Evolutionary conservation across 768 basidiomycete genomes (phyloP).

Genomic region (Leccinum longicurvipes): DNA sequence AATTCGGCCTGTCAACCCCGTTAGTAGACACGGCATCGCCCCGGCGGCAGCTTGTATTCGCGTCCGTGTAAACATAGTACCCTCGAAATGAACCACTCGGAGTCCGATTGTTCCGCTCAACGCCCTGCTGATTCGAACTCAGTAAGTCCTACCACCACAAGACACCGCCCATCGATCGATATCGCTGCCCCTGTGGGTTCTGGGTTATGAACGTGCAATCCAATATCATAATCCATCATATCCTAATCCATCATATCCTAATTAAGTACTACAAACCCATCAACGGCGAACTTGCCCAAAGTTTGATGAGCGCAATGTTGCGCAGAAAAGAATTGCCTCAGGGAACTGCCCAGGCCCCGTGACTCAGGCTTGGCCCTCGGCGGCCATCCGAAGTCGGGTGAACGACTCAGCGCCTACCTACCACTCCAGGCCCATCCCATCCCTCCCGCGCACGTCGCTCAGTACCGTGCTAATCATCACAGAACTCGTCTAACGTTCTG

Average conservation of each 20-base stretch:
- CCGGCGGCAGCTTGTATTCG: no score
- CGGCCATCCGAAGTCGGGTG: not conserved
- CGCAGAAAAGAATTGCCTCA: not conserved
- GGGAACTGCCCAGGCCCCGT: not conserved
- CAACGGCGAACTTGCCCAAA: not conserved
- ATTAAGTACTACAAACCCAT: not conserved
- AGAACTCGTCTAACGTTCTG: no score
- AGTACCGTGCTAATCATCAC: not conserved
- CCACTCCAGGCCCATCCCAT: not conserved
- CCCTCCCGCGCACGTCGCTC: not conserved
- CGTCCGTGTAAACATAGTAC: not conserved
- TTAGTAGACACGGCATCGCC: not conserved
- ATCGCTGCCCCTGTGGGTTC: not conserved
- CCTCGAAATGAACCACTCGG: not conserved
- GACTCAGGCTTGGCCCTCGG: not conserved
- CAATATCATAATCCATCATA: not conserved
- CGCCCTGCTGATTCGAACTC: no score
- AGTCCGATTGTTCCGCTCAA: no score
- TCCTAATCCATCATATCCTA: not conserved
- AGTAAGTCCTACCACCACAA: not conserved
- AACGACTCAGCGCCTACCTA: not conserved
- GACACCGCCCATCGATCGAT: not conserved
- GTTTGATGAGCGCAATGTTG: not conserved
- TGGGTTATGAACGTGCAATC: not conserved
- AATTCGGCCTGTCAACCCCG: not conserved